These are phyloP conservation scores for Quercus aquifolioides DNA, from an alignment of 306 rosid genomes.

Conservation along the genomic window DNA sequence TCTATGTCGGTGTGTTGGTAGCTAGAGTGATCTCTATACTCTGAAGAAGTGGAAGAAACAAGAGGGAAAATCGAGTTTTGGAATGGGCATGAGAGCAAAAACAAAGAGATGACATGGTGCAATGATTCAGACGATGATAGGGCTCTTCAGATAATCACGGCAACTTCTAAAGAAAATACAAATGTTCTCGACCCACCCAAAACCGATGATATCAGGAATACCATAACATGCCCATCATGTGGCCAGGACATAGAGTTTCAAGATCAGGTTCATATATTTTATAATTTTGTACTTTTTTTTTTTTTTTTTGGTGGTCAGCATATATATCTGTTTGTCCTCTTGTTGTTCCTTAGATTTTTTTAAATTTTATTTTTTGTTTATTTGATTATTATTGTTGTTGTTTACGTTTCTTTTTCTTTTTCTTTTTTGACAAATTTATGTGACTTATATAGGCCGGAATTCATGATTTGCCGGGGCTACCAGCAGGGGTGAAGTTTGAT, in stretches of 20 bases:
- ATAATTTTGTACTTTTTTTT: background rate
- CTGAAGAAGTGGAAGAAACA: conserved; percentile 34
- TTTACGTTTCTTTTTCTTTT: background rate
- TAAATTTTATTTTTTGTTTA: background rate
- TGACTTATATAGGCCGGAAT: conserved; percentile 39
- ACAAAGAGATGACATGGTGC: conserved; percentile 65
- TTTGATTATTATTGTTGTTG: background rate
- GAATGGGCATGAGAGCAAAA: conserved; percentile 31
- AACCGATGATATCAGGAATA: conserved; percentile 21
- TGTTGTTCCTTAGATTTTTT: background rate
- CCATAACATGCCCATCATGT: conserved; percentile 70
- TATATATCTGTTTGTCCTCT: background rate
- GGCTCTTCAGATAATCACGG: conserved; percentile 20
- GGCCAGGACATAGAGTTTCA: conserved; percentile 57
- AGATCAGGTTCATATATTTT: conserved; percentile 50
- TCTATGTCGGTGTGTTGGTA: background rate
- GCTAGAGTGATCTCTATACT: conserved; percentile 1
- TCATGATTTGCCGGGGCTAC: conserved; percentile 71
- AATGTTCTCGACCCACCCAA: background rate
- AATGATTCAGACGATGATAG: conserved; percentile 54
- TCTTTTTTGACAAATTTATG: background rate
- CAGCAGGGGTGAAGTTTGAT: conserved; percentile 90
- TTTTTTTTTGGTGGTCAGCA: background rate
- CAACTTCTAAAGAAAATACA: conserved; percentile 6
- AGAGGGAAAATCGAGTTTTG: conserved; percentile 18